These are phyloP conservation scores for Blastobotrys americana DNA, from an alignment of 805 yeast species.

Conservation along the genomic window DNA sequence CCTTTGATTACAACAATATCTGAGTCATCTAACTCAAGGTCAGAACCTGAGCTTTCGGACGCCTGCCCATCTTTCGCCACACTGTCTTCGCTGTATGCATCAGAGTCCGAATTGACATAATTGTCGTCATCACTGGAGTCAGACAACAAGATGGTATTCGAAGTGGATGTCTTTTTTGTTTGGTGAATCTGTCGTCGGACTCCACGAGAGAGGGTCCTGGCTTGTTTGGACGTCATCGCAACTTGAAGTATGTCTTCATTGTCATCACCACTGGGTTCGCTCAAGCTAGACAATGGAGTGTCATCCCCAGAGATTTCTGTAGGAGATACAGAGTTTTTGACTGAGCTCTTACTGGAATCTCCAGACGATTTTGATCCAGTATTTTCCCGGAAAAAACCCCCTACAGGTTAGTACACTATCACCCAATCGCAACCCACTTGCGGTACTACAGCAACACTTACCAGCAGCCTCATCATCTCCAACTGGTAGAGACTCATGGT, in stretches of 20 bases:
- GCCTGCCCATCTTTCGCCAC: neutral
- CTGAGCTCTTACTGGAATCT: neutral
- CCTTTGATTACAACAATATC: constrained; percentile 7
- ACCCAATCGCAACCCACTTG: too few relatives aligned
- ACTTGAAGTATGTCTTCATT: neutral
- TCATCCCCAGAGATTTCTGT: neutral
- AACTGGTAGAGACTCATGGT: too few relatives aligned
- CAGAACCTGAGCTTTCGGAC: neutral
- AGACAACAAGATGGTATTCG: neutral
- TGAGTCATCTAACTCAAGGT: neutral
- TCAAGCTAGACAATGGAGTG: neutral
- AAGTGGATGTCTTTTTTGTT: neutral
- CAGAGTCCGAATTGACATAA: neutral
- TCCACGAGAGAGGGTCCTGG: neutral
- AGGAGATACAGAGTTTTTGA: too few relatives aligned
- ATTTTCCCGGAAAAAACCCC: too few relatives aligned
- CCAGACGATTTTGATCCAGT: too few relatives aligned
- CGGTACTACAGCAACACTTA: too few relatives aligned
- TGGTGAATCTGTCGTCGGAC: neutral
- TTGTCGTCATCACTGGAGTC: neutral
- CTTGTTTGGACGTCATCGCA: neutral
- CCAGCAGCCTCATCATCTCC: too few relatives aligned
- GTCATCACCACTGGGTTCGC: constrained; percentile 3
- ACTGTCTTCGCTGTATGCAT: neutral
- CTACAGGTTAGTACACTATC: neutral